Evolutionary conservation across 169 alveolate genomes (phyloP).

Genomic region (Cryptosporidium canis): DNA sequence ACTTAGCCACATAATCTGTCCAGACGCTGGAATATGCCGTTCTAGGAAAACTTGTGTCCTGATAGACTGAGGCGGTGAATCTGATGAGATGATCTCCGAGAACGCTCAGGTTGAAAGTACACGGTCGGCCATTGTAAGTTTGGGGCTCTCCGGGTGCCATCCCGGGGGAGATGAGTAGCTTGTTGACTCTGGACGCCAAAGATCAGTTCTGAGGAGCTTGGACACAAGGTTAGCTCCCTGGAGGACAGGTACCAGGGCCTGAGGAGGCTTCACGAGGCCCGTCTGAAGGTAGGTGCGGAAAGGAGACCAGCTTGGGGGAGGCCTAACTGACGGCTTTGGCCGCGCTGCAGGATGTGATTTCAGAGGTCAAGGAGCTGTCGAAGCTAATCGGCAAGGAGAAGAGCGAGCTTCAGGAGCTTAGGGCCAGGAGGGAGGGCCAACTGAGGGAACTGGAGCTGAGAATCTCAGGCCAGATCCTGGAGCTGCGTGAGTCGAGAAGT

Average conservation of each 20-base stretch:
- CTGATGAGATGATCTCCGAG: neutral
- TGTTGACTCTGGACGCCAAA: neutral
- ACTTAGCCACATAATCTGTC: too few relatives aligned
- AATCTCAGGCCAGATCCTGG: constrained; percentile 10
- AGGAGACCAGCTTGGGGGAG: too few relatives aligned
- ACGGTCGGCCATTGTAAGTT: constrained; percentile 14
- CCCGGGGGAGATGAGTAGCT: too few relatives aligned
- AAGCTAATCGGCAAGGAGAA: neutral
- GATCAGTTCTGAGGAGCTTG: constrained; percentile 29
- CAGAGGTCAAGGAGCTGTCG: neutral
- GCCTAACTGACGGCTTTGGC: neutral
- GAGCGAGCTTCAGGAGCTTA: neutral
- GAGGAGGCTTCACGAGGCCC: constrained; percentile 1
- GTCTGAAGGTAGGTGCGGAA: constrained; percentile 1
- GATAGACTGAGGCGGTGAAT: neutral
- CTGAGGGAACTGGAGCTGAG: constrained; percentile 1
- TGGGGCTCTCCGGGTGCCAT: too few relatives aligned
- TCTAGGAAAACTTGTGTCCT: neutral
- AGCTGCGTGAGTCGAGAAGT: constrained; percentile 5
- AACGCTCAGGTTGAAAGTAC: neutral
- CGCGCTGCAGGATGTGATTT: neutral
- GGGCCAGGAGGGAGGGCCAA: neutral
- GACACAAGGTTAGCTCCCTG: constrained; percentile 30
- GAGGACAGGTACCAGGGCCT: neutral
- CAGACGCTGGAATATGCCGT: neutral